phyloP scores from a whole-genome alignment of 2,329 filamentous ascomycete species.

The Escovopsis sp. region DNA sequence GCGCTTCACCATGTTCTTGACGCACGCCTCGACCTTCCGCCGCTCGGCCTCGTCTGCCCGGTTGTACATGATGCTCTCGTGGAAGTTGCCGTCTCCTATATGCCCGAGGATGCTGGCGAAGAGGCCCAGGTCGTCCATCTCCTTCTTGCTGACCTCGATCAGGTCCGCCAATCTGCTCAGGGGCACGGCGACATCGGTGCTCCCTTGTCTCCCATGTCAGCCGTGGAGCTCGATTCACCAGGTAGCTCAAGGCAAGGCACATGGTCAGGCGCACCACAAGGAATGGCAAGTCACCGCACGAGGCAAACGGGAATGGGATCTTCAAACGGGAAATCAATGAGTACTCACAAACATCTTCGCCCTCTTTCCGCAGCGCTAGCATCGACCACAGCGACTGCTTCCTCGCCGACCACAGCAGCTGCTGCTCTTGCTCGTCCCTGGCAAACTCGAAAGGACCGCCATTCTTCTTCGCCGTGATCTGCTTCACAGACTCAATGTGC shows the following conservation, averaged over 20 bases:
- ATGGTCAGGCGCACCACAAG: too few species aligned
- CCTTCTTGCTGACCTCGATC: conserved; percentile 71
- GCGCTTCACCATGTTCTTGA: conserved; percentile 81
- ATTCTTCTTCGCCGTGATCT: conserved; percentile 49
- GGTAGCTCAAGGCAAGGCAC: background rate
- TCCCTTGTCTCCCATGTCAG: conserved; percentile 32
- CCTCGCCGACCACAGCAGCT: conserved; percentile 62
- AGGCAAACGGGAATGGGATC: too few species aligned
- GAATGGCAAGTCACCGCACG: too few species aligned
- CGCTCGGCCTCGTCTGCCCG: conserved; percentile 51
- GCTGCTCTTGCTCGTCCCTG: conserved; percentile 52
- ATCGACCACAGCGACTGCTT: conserved; percentile 80
- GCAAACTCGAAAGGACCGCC: conserved; percentile 64
- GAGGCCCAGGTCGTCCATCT: conserved; percentile 70
- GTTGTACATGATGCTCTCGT: conserved; percentile 83
- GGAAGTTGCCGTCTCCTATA: conserved; percentile 89
- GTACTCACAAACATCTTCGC: conserved; percentile 55
- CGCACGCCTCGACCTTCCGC: conserved; percentile 62
- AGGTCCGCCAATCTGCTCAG: conserved; percentile 62
- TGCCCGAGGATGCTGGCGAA: conserved; percentile 84
- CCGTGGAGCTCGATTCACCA: background rate
- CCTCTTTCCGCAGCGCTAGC: conserved; percentile 49
- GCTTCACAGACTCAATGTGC: conserved; percentile 54
- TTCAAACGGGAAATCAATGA: too few species aligned
- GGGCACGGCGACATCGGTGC: conserved; percentile 71